Evolutionary conservation across 176 grass and related monocot species (phyloP), one percentile per base, ranked within the genome.

Genomic region (Miscanthus lutarioriparius): DNA sequence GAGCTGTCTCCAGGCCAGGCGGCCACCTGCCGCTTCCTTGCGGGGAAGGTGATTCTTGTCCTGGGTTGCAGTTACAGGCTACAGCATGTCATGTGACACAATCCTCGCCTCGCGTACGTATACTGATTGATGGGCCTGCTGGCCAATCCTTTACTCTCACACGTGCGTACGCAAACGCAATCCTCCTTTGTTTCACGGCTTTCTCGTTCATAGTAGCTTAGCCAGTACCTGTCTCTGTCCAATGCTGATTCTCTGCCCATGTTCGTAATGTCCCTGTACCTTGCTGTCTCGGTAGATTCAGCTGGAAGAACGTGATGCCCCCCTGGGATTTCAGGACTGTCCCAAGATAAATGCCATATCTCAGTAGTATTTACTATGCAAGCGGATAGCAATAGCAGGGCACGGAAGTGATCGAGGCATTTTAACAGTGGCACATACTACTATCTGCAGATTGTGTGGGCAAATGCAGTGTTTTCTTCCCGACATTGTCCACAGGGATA

Each of bases 11-110:
- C 53, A 11, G 56, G 8, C 25, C 39, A 49, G 40, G 69, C 16
- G 62, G 44, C 64, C 32, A 37, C 79, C 65, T 72, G 16, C 30
- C 62, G 32, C 62, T 56, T 76, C 72, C 71, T 76, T 36, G 72
- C 32, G n/a, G 62, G 30, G 82, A 66, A 14, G 82, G 41, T 8
- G 30, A 53, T 66, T 30, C 56, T 8, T 23, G 20, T 20, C 40
- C 41, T 4, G 13, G 27, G 11, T 70, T 13, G 7, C 37, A 38
- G 27, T 33, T 22, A 20, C 33, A 44, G 43, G 43, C 12, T 45
- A 49, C 15, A 53, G 49, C 17, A 19, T 53, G 5, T 47, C 17
- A 19, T 53, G 5, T 47, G 44, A 47, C 3, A 44, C 5, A 53
- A 5, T 54, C 51, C 9, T 11, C 35, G 44, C 36, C 14, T 64